Evolutionary conservation across 805 yeast species (phyloP).

Genomic region (Metschnikowia chrysomelidarum): DNA sequence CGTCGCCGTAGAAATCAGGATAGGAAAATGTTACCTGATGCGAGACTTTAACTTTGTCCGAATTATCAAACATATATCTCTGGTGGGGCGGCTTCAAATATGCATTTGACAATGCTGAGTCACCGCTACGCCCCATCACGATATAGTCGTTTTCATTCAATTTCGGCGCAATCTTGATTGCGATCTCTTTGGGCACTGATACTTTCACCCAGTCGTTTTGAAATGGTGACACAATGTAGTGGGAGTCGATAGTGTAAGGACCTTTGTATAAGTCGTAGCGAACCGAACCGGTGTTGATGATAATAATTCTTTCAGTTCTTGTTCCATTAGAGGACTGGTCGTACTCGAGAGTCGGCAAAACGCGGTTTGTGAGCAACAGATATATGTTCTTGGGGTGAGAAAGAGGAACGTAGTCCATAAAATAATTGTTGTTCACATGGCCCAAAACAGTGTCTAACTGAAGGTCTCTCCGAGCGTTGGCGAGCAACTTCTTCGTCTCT

Average conservation of each 20-base stretch:
- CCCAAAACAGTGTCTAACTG: conserved; percentile 60
- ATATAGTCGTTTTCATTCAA: conserved; percentile 60
- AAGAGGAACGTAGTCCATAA: conserved; percentile 64
- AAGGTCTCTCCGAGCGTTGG: conserved; percentile 43
- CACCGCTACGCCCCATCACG: conserved; percentile 6
- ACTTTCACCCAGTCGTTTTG: conserved; percentile 74
- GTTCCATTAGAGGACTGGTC: conserved; percentile 12
- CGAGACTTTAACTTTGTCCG: not conserved
- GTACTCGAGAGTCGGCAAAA: conserved; percentile 49
- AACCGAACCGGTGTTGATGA: conserved; percentile 84
- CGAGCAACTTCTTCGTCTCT: conserved; percentile 44
- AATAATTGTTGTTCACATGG: conserved; percentile 61
- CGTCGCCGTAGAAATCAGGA: conserved; percentile 9
- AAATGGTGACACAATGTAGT: conserved; percentile 83
- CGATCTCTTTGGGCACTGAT: conserved; percentile 56
- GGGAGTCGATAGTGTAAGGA: conserved; percentile 74
- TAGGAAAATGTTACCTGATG: conserved; percentile 5
- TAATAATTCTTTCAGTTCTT: conserved; percentile 41
- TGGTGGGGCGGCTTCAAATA: conserved; percentile 18
- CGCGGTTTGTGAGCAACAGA: conserved; percentile 52
- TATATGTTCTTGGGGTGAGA: conserved; percentile 49
- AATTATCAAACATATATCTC: not conserved
- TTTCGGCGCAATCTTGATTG: conserved; percentile 49
- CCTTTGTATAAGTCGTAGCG: conserved; percentile 87
- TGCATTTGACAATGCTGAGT: not conserved